These are phyloP conservation scores for Camelina sativa DNA, from an alignment of 345 rosid species.

Conservation along the genomic window DNA sequence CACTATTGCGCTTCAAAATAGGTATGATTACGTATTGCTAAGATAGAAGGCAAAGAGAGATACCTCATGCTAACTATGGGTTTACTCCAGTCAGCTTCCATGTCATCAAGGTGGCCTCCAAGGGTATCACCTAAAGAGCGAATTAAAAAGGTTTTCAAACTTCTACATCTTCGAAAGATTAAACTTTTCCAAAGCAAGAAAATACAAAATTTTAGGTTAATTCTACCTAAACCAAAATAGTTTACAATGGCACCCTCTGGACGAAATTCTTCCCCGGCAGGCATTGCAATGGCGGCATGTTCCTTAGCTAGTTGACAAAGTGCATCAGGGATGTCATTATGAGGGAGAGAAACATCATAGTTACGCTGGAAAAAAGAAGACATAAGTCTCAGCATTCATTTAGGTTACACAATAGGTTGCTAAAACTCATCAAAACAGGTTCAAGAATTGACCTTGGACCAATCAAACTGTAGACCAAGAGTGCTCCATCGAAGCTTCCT, in stretches of 20 bases:
- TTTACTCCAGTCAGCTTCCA: conserved; percentile 97
- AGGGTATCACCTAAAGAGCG: conserved; percentile 72
- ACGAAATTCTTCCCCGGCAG: conserved; percentile 69
- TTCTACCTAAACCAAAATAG: conserved; percentile 77
- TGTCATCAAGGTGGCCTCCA: conserved; percentile 97
- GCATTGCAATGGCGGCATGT: conserved; percentile 81
- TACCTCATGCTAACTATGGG: conserved; percentile 98
- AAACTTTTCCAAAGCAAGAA: conserved; percentile 3
- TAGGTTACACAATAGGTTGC: not conserved
- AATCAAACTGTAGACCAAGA: conserved; percentile 89
- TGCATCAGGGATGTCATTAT: conserved; percentile 78
- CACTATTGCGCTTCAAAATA: not conserved
- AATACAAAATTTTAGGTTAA: not conserved
- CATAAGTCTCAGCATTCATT: conserved; percentile 19
- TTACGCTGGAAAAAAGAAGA: conserved; percentile 56
- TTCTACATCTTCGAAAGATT: conserved; percentile 1
- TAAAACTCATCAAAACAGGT: conserved; percentile 18
- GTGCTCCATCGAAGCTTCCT: conserved; percentile 95
- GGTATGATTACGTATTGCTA: not conserved
- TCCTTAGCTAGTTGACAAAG: conserved; percentile 75
- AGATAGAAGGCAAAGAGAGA: not conserved
- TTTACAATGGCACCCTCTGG: conserved; percentile 96
- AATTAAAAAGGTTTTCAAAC: not conserved
- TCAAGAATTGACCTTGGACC: conserved; percentile 69
- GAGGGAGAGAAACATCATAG: conserved; percentile 78